Percentiles rank a stretch among this genome's conserved stretches.
These are phyloP conservation scores for Termitomyces sp. DNA, from an alignment of 768 basidiomycete species.

Conservation along the genomic window DNA sequence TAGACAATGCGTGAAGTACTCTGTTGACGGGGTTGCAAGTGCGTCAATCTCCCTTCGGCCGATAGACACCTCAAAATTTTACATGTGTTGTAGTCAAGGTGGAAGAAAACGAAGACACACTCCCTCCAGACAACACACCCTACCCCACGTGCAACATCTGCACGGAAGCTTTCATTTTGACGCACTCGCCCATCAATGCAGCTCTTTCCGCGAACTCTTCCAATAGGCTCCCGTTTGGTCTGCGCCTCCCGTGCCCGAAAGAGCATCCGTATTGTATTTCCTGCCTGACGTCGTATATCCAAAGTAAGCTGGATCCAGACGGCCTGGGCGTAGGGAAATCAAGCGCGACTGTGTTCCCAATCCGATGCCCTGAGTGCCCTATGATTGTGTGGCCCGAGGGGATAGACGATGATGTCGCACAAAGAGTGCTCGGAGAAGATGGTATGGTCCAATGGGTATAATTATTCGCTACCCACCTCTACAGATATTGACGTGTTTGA, in stretches of 20 bases:
- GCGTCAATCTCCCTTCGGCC: background rate
- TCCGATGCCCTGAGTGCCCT: constrained; percentile 34
- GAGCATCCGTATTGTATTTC: constrained; percentile 32
- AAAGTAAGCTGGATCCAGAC: constrained; percentile 30
- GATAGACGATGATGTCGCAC: constrained; percentile 31
- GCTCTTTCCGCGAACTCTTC: constrained; percentile 31
- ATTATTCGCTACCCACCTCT: background rate
- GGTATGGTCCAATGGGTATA: constrained; percentile 32
- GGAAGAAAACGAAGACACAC: background rate
- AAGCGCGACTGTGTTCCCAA: constrained; percentile 29
- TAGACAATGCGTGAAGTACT: constrained; percentile 3
- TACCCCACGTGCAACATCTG: constrained; percentile 34
- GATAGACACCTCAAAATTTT: background rate
- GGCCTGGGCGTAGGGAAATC: constrained; percentile 23
- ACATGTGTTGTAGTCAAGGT: background rate
- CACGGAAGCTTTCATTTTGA: constrained; percentile 31
- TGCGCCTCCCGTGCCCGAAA: constrained; percentile 29
- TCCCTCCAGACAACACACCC: background rate
- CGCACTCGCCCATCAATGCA: constrained; percentile 28
- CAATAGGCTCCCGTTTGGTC: constrained; percentile 27
- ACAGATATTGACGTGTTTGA: background rate
- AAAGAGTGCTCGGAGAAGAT: constrained; percentile 25
- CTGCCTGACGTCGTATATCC: constrained; percentile 30
- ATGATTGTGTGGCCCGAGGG: constrained; percentile 27
- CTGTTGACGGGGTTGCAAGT: background rate